Evolutionary conservation across 169 alveolate genomes (phyloP).

Genomic region (Amoebophrya sp.): DNA sequence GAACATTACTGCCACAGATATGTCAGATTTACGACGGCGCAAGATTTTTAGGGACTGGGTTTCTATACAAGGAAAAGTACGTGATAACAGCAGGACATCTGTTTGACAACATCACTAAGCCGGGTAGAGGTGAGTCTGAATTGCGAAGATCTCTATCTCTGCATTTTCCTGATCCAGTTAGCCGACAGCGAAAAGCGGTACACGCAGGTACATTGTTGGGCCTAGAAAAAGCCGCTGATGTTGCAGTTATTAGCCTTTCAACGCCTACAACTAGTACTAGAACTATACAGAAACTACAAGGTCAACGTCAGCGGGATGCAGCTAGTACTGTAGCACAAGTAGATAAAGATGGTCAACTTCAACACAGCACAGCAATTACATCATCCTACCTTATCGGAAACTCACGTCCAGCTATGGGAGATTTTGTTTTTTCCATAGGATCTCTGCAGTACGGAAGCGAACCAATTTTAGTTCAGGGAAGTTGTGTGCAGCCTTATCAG

Average conservation of each 20-base stretch:
- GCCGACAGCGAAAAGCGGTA: neutral
- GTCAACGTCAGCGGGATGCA: neutral
- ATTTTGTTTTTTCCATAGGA: neutral
- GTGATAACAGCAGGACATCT: neutral
- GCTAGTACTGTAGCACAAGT: too few relatives aligned
- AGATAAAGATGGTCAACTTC: too few relatives aligned
- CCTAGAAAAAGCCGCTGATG: neutral
- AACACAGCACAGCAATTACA: too few relatives aligned
- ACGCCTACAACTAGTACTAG: neutral
- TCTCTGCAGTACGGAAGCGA: neutral
- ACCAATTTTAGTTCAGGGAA: neutral
- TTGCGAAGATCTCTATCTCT: neutral
- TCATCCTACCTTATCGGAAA: too few relatives aligned
- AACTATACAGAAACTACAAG: neutral
- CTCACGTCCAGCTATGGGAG: neutral
- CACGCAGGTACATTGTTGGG: neutral
- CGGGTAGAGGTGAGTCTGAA: neutral
- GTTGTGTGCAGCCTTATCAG: neutral
- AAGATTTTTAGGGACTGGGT: neutral
- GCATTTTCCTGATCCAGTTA: neutral
- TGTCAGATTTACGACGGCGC: neutral
- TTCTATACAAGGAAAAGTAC: neutral
- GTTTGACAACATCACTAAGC: neutral
- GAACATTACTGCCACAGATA: neutral
- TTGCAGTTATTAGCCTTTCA: neutral